Evolutionary conservation across 257 asterid genomes (phyloP), one percentile per base, ranked within the genome.

Genomic region (Solanum arcanum): DNA sequence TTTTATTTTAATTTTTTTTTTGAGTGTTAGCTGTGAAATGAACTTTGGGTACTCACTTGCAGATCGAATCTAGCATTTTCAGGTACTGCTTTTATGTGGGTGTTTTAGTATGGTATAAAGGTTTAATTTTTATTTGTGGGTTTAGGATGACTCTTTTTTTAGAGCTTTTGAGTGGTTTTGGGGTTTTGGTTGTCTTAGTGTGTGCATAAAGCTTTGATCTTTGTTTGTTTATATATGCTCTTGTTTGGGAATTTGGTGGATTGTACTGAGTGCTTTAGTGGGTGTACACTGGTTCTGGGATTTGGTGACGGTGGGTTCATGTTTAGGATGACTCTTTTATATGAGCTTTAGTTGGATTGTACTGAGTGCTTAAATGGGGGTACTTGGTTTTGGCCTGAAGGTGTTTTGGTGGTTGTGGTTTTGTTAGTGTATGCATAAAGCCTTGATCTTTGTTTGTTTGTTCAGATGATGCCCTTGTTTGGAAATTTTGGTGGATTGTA

Each of bases 1-100:
- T 25, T 23, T 62, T 5, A 1, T 35, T 35, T 35, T 33, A 35
- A 37, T 5, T 5, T 37, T n/a, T 29, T 37, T 37, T n/a, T 29
- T 27, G 75, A 14, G 37, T 56, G 35, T 62, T 60, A 62, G 47
- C 86, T 60, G 83, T 25, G 86, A 35, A 59, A 35, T 83, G 74
- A 60, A 60, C 35, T 27, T 68, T 68, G 60, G 56, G 77, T 27
- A 37, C 60, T 60, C 60, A 46, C 39, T 84, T 60, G 59, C 86
- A 84, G 86, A 84, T 62, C 77, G 86, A 84, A 84, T 84, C 86
- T 84, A 68, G 59, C 62, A 62, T 68, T 84, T 68, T 59, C 77
- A 84, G 86, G 86, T 84, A 84, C 77, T 39, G 37, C 59, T 60
- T 56, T 83, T 76, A 46, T 60, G 16, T 23, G 25, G 66, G 66